These are phyloP conservation scores for Dictyostelium brefeldianum DNA, from an alignment of 78 protist genomes.

Conservation along the genomic window DNA sequence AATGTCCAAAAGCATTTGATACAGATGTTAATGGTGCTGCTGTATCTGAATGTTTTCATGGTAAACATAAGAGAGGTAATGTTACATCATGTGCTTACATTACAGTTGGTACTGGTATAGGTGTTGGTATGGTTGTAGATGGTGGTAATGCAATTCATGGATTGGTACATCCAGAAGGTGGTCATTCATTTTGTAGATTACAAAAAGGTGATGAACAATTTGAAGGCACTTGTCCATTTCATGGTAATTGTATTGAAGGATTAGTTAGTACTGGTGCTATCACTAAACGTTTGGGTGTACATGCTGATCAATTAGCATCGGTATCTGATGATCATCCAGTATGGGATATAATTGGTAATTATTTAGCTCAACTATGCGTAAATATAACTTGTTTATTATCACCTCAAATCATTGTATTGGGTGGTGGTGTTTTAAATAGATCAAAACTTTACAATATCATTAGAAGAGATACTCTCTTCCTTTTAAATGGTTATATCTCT, in stretches of 20 bases:
- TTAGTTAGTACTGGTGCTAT: slow-evolving; percentile 83
- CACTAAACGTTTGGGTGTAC: slow-evolving; percentile 74
- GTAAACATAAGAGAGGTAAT: slow-evolving; percentile 40
- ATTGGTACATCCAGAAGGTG: slow-evolving; percentile 92
- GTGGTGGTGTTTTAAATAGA: slow-evolving; percentile 93
- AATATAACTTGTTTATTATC: slow-evolving; percentile 69
- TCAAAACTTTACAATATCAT: slow-evolving; percentile 66
- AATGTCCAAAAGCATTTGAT: slow-evolving; percentile 85
- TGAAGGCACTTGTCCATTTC: slow-evolving; percentile 88
- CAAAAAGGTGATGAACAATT: slow-evolving; percentile 26
- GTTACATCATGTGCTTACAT: slow-evolving; percentile 83
- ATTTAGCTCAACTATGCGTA: slow-evolving; percentile 88
- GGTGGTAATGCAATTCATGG: slow-evolving; percentile 79
- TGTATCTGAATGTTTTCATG: slow-evolving; percentile 73
- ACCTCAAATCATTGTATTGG: slow-evolving; percentile 86
- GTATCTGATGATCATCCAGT: slow-evolving; percentile 83
- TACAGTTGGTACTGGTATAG: slow-evolving; percentile 96
- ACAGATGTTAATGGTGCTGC: slow-evolving; percentile 97
- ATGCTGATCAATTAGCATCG: slow-evolving; percentile 17
- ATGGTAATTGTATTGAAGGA: slow-evolving; percentile 85
- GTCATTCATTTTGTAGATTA: slow-evolving; percentile 81
- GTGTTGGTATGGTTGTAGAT: slow-evolving; percentile 89
- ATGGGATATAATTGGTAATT: slow-evolving; percentile 88
- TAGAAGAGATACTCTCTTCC: not conserved
- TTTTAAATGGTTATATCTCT: slow-evolving; percentile 86